These are phyloP conservation scores for Solanum chilense DNA, from an alignment of 257 asterid genomes.

Conservation along the genomic window DNA sequence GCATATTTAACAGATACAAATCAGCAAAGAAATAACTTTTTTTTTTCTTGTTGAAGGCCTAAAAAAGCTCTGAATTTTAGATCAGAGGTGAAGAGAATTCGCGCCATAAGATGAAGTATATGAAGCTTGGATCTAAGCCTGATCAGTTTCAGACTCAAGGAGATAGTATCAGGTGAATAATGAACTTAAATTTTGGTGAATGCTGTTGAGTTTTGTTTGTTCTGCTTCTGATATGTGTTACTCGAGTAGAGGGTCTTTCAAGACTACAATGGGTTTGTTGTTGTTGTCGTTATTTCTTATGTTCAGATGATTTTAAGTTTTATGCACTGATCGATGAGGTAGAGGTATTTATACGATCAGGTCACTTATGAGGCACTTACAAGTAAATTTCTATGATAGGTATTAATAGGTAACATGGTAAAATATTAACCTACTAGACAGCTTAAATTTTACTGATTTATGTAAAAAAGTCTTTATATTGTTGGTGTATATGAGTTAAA, in stretches of 20 bases:
- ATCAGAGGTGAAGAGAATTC: neutral
- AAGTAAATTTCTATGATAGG: neutral
- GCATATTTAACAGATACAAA: conserved; percentile 8
- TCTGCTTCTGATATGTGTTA: neutral
- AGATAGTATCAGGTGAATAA: conserved; percentile 55
- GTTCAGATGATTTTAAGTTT: neutral
- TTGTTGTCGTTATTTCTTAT: neutral
- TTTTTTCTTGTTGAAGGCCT: neutral
- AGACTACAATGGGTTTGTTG: neutral
- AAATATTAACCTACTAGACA: neutral
- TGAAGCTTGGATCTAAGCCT: conserved; percentile 93
- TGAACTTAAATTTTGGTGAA: neutral
- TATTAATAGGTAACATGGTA: neutral
- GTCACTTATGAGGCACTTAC: neutral
- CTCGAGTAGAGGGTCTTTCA: neutral
- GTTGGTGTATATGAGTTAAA: neutral
- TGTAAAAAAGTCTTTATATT: neutral
- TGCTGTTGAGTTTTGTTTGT: neutral
- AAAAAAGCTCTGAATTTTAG: neutral
- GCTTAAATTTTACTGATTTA: neutral
- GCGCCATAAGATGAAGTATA: conserved; percentile 61
- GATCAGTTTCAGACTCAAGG: conserved; percentile 84
- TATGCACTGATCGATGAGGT: neutral
- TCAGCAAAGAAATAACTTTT: neutral
- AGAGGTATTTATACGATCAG: neutral